These are phyloP conservation scores for Furculomyces boomerangus DNA, from an alignment of 371 early-diverging fungal genomes.

Conservation along the genomic window DNA sequence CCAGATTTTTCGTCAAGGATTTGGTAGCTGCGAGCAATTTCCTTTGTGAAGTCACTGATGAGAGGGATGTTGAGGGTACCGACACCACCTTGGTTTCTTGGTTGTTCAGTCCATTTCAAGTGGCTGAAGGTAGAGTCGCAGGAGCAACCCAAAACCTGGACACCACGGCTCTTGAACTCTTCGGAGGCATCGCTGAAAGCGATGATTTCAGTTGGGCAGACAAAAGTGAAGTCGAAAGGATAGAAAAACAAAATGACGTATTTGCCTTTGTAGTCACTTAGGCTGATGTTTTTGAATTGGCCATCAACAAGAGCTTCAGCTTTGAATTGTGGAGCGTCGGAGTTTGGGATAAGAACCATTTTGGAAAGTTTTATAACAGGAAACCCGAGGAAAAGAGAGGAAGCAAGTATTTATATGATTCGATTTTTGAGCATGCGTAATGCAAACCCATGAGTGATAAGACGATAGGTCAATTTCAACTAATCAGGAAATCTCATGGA, in stretches of 20 bases:
- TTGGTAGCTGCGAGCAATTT: conserved; percentile 64
- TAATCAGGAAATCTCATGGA: too few species aligned
- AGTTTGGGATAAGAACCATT: conserved; percentile 26
- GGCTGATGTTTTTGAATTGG: conserved; percentile 50
- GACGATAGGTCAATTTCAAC: too few species aligned
- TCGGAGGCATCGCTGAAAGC: conserved; percentile 71
- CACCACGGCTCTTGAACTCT: conserved; percentile 56
- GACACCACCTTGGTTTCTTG: conserved; percentile 78
- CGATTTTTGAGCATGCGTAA: too few species aligned
- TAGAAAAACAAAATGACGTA: conserved; percentile 71
- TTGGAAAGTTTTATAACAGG: too few species aligned
- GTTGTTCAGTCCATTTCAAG: conserved; percentile 55
- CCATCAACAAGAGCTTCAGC: conserved; percentile 50
- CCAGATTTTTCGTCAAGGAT: conserved; percentile 54
- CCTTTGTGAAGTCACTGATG: conserved; percentile 69
- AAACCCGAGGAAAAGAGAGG: too few species aligned
- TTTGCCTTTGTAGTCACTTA: conserved; percentile 72
- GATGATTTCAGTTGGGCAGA: conserved; percentile 84
- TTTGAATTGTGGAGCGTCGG: conserved; percentile 45
- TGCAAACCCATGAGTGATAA: too few species aligned
- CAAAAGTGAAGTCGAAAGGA: conserved; percentile 63
- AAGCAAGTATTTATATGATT: too few species aligned
- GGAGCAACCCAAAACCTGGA: conserved; percentile 64
- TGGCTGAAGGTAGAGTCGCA: conserved; percentile 48
- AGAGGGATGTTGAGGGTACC: conserved; percentile 73